phyloP scores from a whole-genome alignment of 2,329 filamentous ascomycete genomes.

The Claviceps maximensis region DNA sequence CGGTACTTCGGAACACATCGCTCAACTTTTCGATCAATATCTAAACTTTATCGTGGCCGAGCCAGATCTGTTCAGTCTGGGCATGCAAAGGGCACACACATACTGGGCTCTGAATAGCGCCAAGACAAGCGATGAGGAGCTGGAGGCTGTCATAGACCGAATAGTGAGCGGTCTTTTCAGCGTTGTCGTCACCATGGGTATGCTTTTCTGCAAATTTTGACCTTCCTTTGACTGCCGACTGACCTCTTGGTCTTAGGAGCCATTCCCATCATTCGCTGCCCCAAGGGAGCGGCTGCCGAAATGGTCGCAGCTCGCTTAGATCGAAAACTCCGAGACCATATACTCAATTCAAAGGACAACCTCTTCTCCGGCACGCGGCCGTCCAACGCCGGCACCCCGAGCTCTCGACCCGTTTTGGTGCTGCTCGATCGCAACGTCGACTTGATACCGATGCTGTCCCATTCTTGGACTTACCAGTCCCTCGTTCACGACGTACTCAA shows the following conservation, averaged over 20 bases:
- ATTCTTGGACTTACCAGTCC: slow-evolving; percentile 74
- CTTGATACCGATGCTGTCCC: slow-evolving; percentile 94
- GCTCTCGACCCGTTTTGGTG: slow-evolving; percentile 76
- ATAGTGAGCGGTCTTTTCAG: slow-evolving; percentile 97
- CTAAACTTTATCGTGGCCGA: slow-evolving; percentile 95
- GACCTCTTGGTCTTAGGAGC: slow-evolving; percentile 39
- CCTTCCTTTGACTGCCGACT: neutral
- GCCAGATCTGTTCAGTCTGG: slow-evolving; percentile 87
- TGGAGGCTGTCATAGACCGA: slow-evolving; percentile 76
- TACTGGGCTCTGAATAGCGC: slow-evolving; percentile 97
- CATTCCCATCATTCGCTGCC: slow-evolving; percentile 90
- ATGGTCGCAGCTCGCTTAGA: slow-evolving; percentile 91
- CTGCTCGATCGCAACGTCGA: slow-evolving; percentile 94
- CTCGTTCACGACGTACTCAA: slow-evolving; percentile 54
- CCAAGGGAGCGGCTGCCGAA: slow-evolving; percentile 84
- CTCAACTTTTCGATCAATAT: slow-evolving; percentile 92
- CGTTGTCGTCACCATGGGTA: slow-evolving; percentile 95
- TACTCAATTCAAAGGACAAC: slow-evolving; percentile 95
- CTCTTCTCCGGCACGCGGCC: slow-evolving; percentile 66
- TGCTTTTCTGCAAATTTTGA: slow-evolving; percentile 10
- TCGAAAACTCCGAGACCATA: slow-evolving; percentile 88
- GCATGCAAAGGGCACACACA: slow-evolving; percentile 77
- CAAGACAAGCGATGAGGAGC: slow-evolving; percentile 75
- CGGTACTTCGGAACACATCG: slow-evolving; percentile 76
- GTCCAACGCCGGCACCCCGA: slow-evolving; percentile 45